Percentiles rank a stretch among this genome's conserved stretches.
Evolutionary conservation across 2,329 filamentous ascomycete species (phyloP).

Genomic region (Aspergillus luchuensis): DNA sequence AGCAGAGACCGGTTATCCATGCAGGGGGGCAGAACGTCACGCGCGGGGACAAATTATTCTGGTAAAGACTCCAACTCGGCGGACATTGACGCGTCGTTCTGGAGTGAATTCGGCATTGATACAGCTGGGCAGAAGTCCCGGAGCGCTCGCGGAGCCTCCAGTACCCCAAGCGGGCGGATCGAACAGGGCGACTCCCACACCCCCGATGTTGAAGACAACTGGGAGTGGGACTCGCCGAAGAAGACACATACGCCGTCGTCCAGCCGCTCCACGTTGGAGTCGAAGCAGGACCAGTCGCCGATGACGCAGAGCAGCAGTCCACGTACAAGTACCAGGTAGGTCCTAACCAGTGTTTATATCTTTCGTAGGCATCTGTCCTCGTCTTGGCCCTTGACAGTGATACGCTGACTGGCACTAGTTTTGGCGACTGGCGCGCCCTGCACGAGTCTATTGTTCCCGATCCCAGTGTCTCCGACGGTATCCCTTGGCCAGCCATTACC

Average conservation of each 20-base stretch:
- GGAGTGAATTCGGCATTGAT: conserved; percentile 55
- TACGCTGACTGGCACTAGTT: conserved; percentile 38
- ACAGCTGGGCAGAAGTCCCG: conserved; percentile 46
- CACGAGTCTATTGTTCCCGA: conserved; percentile 30
- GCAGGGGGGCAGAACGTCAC: conserved; percentile 30
- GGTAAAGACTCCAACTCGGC: conserved; percentile 46
- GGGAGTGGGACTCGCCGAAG: conserved; percentile 57
- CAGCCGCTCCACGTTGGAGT: conserved; percentile 54
- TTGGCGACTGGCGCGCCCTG: conserved; percentile 39
- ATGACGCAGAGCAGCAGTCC: conserved; percentile 52
- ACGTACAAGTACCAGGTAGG: conserved; percentile 57
- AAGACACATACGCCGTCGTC: conserved; percentile 47
- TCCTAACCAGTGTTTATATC: conserved; percentile 12
- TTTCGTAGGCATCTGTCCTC: neutral
- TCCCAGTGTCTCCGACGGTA: conserved; percentile 41
- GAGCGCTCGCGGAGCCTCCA: conserved; percentile 33
- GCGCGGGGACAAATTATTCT: conserved; percentile 37
- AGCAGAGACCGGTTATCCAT: conserved; percentile 37
- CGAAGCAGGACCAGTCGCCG: conserved; percentile 50
- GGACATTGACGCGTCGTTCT: conserved; percentile 51
- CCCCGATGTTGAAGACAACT: conserved; percentile 52
- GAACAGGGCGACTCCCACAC: conserved; percentile 29
- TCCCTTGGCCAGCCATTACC: conserved; percentile 70
- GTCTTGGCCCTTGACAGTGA: neutral
- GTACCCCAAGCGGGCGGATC: conserved; percentile 40